Conservation (phyloP, 2,329 filamentous ascomycete genomes). For the Thermomyces lanuginosus region DNA sequence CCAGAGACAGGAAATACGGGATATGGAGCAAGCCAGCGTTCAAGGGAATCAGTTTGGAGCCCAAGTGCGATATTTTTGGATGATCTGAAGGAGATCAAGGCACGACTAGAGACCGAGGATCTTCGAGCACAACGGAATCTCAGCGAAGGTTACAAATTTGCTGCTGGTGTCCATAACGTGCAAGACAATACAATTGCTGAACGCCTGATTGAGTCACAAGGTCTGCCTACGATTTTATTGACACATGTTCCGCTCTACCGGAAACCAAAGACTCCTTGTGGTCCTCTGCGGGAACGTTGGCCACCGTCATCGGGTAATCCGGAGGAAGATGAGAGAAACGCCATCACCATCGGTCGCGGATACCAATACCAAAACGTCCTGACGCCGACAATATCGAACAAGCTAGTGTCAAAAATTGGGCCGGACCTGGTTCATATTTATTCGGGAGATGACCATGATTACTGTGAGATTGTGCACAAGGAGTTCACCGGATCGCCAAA, state of each 20-base stretch:
- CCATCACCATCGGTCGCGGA: conserved; percentile 59
- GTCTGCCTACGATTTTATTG: conserved; percentile 75
- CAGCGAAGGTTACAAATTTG: conserved; percentile 38
- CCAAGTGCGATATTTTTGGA: conserved; percentile 64
- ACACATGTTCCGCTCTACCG: conserved; percentile 85
- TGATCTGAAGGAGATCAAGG: conserved; percentile 46
- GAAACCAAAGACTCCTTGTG: conserved; percentile 67
- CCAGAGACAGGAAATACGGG: conserved; percentile 29
- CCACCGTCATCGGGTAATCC: conserved; percentile 52
- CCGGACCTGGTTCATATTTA: conserved; percentile 67
- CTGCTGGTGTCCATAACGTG: conserved; percentile 45
- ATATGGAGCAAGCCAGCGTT: conserved; percentile 34
- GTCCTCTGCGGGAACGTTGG: conserved; percentile 68
- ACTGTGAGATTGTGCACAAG: conserved; percentile 76
- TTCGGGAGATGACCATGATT: conserved; percentile 94
- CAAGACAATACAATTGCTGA: conserved; percentile 20
- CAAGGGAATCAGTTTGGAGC: conserved; percentile 49
- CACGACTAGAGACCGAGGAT: conserved; percentile 52
- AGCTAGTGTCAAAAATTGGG: conserved; percentile 60
- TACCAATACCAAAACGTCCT: conserved; percentile 98
- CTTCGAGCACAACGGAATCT: conserved; percentile 48
- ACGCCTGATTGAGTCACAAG: conserved; percentile 19
- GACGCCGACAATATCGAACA: conserved; percentile 55
- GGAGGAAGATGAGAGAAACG: conserved; percentile 52
- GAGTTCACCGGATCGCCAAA: conserved; percentile 44